Conservation (phyloP, 148 eudicot genomes). For the Diospyros kaki region DNA sequence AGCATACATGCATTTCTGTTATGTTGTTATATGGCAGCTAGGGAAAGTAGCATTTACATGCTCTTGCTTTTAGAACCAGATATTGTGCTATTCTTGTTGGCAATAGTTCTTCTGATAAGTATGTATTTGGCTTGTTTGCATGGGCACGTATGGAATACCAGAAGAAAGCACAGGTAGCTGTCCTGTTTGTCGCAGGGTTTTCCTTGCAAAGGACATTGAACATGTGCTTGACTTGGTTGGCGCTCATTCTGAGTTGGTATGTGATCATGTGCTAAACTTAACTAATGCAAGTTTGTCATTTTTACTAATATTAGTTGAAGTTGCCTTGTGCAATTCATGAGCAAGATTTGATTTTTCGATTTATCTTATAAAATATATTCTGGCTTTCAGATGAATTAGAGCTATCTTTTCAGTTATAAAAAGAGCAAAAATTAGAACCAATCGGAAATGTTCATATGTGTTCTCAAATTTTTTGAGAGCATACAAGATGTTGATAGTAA, state of each 20-base stretch:
- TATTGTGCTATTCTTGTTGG: not conserved
- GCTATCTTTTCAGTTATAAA: no score
- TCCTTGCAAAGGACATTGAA: constrained; percentile 79
- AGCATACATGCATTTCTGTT: not conserved
- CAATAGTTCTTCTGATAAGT: not conserved
- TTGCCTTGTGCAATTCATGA: no score
- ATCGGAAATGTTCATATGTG: no score
- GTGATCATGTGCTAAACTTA: constrained; percentile 13
- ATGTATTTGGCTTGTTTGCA: constrained; percentile 15
- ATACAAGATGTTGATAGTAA: no score
- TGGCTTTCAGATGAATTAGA: no score
- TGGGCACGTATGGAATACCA: constrained; percentile 27
- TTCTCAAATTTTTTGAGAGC: no score
- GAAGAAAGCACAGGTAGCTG: constrained; percentile 61
- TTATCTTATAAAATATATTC: no score
- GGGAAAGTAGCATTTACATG: not conserved
- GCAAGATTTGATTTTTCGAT: no score
- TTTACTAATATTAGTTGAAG: no score
- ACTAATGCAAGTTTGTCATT: no score
- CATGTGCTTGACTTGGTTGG: constrained; percentile 79
- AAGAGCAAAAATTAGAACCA: no score
- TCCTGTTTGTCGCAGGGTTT: constrained; percentile 84
- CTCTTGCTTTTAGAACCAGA: not conserved
- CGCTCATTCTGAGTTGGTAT: constrained; percentile 47
- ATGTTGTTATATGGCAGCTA: constrained; percentile 3